phyloP scores from a whole-genome alignment of 257 asterid species.

The Scutellaria baicalensis region DNA sequence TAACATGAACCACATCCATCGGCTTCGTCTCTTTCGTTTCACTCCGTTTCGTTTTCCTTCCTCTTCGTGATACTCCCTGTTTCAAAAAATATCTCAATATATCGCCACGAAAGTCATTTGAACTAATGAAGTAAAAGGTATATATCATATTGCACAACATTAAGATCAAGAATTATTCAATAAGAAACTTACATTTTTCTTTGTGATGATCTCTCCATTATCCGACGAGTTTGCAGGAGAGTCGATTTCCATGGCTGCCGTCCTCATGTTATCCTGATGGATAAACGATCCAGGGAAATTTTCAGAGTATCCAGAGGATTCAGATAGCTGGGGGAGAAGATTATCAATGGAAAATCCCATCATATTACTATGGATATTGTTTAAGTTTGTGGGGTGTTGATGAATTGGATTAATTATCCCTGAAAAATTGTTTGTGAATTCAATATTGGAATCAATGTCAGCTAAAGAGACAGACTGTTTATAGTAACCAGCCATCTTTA shows the following conservation, averaged over 20 bases:
- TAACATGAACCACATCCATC: constrained; percentile 72
- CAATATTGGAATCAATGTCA: too few relatives aligned
- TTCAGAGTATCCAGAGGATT: constrained; percentile 27
- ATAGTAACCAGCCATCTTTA: not conserved
- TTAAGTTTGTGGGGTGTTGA: too few relatives aligned
- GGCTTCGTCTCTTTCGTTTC: constrained; percentile 29
- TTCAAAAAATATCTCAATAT: not conserved
- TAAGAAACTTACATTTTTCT: constrained; percentile 32
- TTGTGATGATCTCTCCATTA: constrained; percentile 18
- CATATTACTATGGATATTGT: too few relatives aligned
- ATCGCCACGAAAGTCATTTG: not conserved
- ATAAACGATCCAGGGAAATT: constrained; percentile 25
- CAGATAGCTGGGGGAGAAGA: not conserved
- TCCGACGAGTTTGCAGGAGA: constrained; percentile 53
- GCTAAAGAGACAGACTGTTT: too few relatives aligned
- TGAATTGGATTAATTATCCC: not conserved
- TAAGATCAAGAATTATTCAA: not conserved
- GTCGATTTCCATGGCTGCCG: constrained; percentile 31
- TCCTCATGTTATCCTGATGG: constrained; percentile 23
- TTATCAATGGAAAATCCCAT: not conserved
- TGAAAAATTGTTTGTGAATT: not conserved
- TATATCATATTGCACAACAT: not conserved
- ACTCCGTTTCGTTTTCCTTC: constrained; percentile 37
- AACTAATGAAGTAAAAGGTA: not conserved
- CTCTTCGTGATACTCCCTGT: constrained; percentile 35